Percentiles rank a stretch among this genome's conserved stretches.
These are phyloP conservation scores for Ambrosia artemisiifolia DNA, from an alignment of 129 eudicot genomes.

Conservation along the genomic window DNA sequence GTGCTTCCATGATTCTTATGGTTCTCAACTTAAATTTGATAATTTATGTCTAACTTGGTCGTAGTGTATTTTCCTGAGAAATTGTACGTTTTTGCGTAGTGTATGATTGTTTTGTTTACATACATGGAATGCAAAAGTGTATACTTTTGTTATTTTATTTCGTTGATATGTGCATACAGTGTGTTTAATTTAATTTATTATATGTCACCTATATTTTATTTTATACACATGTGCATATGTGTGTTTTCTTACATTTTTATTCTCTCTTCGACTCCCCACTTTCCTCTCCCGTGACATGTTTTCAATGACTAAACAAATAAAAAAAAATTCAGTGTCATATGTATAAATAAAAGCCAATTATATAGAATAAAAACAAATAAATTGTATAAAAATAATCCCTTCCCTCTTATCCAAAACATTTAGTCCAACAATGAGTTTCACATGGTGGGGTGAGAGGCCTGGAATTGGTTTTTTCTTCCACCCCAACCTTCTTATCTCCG, in stretches of 20 bases:
- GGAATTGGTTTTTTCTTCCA: conserved; percentile 1
- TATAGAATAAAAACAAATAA: background rate
- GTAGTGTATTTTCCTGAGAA: too few species aligned
- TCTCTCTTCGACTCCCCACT: too few species aligned
- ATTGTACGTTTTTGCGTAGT: too few species aligned
- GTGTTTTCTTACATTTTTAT: background rate
- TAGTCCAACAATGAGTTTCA: conserved; percentile 11
- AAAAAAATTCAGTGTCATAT: background rate
- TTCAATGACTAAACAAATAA: background rate
- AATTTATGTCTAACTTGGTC: too few species aligned
- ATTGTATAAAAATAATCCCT: background rate
- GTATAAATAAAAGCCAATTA: background rate
- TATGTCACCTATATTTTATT: background rate
- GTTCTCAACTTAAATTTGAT: too few species aligned
- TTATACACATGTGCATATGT: background rate
- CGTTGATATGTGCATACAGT: too few species aligned
- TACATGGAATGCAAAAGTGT: too few species aligned
- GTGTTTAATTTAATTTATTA: too few species aligned
- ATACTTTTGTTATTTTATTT: too few species aligned
- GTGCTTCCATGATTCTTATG: too few species aligned
- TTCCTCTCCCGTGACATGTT: background rate
- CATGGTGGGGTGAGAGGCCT: conserved; percentile 20
- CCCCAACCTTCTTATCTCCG: conserved; percentile 30
- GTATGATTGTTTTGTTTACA: too few species aligned
- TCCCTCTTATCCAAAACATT: conserved; percentile 19